Evolutionary conservation across 2,329 filamentous ascomycete genomes (phyloP), one percentile per base, ranked within the genome.

Genomic region (Bipolaris zeicola): DNA sequence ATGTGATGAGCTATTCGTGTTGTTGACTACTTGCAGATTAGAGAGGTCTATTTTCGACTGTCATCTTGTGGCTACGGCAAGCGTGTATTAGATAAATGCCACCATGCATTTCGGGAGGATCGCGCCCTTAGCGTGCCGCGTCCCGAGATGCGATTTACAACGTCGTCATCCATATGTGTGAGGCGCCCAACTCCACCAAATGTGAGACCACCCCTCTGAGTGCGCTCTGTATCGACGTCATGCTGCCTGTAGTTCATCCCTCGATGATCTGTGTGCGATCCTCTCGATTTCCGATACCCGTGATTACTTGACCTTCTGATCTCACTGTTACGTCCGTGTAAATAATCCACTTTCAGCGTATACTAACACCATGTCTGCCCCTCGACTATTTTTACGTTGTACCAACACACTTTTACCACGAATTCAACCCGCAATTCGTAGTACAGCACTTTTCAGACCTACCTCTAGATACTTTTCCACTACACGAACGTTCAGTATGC

Each of bases 401-500:
- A 44, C 49, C 53, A 49, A 22, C 22, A 28, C n/a, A 6, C 3
- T 54, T 14, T 10, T 57, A 46, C 43, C 41, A 31, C 42, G 43
- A 37, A 36, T 53, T 46, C 50, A 55, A 60, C 16, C 50, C 37
- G 53, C 58, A 20, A n/a, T 22, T 16, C 26, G 44, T 36, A 37
- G 33, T 13, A 16, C 31, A 42, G 28, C 7, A 41, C 11, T 28
- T 11, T 31, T 34, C 7, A 52, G n/a, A 50, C 33, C 41, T 41
- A 42, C 39, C 20, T 28, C 14, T 16, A 65, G 61, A 58, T 46
- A 57, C 10, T 65, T 73, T 13, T 65, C 69, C 2, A 54, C 57
- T 26, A 60, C 62, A 38, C 37, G 52, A 33, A 34, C 43, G 31
- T 56, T 68, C 72, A 80, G 70, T 22, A 83, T 83, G 81, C 79